Percentiles rank a stretch among this genome's conserved stretches.
These are phyloP conservation scores for Kwoniella newhampshirensis DNA, from an alignment of 768 basidiomycete genomes.

Conservation along the genomic window DNA sequence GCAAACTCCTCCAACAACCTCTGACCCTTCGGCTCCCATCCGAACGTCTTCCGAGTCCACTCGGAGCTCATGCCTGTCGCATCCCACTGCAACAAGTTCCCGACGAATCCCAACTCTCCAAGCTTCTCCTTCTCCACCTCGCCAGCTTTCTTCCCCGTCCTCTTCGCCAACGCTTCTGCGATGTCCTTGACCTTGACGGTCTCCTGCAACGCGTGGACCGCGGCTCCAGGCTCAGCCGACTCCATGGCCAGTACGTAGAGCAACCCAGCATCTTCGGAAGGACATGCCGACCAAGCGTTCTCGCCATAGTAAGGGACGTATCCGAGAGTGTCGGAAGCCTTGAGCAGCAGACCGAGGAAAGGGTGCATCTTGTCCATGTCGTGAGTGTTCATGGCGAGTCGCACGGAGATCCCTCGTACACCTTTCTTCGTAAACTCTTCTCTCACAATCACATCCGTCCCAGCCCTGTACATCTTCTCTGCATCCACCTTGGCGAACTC, in stretches of 20 bases:
- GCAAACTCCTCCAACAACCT: conserved; percentile 13
- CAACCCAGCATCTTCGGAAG: conserved; percentile 21
- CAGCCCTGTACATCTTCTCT: not conserved
- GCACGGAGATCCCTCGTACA: conserved; percentile 9
- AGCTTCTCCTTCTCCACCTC: not conserved
- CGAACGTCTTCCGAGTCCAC: conserved; percentile 13
- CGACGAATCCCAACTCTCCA: conserved; percentile 18
- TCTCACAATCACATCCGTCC: conserved; percentile 3
- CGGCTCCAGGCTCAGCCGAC: conserved; percentile 8
- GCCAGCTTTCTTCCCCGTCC: not conserved
- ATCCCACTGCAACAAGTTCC: not conserved
- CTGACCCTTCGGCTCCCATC: conserved; percentile 24
- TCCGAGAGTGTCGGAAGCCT: conserved; percentile 5
- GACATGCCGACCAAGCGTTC: conserved; percentile 22
- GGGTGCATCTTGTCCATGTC: conserved; percentile 1
- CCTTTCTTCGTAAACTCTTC: conserved; percentile 3
- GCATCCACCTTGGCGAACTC: not conserved
- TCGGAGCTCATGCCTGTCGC: not conserved
- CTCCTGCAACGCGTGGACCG: conserved; percentile 24
- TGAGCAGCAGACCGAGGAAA: conserved; percentile 7
- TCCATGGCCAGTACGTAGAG: conserved; percentile 35
- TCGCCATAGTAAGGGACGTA: conserved; percentile 11
- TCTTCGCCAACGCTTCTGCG: conserved; percentile 16
- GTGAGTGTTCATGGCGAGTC: conserved; percentile 17
- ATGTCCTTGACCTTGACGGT: conserved; percentile 18